Percentiles rank a stretch among this genome's conserved stretches.
Conservation (phyloP, 2,329 filamentous ascomycete genomes). For the Pseudopyricularia javanii region DNA sequence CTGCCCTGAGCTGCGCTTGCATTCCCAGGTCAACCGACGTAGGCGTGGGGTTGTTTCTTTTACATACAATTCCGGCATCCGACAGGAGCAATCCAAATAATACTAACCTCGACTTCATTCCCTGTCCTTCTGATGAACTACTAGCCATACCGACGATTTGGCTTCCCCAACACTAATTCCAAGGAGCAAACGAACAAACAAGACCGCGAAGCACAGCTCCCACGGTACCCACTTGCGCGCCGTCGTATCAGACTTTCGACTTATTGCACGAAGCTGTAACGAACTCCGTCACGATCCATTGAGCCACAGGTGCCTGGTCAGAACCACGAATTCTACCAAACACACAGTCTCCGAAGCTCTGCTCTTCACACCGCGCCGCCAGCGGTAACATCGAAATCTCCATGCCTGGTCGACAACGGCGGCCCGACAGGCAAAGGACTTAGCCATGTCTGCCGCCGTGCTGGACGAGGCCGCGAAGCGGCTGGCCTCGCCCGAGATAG, state of each 20-base stretch:
- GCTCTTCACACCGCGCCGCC: not conserved
- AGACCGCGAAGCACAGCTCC: not conserved
- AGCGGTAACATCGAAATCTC: not conserved
- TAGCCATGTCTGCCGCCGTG: constrained; percentile 45
- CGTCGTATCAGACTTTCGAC: not conserved
- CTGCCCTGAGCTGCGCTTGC: not conserved
- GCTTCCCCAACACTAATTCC: not conserved
- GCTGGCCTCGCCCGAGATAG: constrained; percentile 42
- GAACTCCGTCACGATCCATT: not conserved
- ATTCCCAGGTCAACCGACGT: not conserved
- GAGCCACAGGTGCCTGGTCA: not conserved
- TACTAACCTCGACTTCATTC: not conserved
- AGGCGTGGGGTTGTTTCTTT: not conserved
- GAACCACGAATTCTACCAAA: not conserved
- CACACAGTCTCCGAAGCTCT: not conserved
- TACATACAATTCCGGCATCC: constrained; percentile 9
- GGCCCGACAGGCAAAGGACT: constrained; percentile 1
- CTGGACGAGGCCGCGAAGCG: constrained; percentile 54
- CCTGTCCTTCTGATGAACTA: not conserved
- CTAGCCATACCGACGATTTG: not conserved
- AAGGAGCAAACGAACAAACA: not conserved
- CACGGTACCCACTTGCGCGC: not conserved
- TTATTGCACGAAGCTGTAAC: not conserved
- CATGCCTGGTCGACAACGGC: not conserved
- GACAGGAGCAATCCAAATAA: not conserved